Evolutionary conservation across 352 stramenopile genomes (phyloP).

Genomic region (Pythium brachiatum): DNA sequence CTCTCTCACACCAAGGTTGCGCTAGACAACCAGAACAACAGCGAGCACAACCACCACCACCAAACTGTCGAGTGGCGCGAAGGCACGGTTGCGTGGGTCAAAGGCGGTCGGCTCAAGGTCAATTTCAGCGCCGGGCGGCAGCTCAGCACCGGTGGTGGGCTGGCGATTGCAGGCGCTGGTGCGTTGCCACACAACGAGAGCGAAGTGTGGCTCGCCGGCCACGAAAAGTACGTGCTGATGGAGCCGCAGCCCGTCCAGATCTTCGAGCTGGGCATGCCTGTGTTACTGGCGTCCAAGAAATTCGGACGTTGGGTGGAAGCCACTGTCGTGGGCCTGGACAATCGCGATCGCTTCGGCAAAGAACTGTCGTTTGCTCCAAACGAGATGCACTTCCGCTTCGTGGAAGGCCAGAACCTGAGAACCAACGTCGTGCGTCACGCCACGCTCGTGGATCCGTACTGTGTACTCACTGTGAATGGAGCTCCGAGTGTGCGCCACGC

Average conservation of each 20-base stretch:
- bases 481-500: conserved; percentile 31
- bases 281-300: conserved; percentile 48
- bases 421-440: conserved; percentile 30
- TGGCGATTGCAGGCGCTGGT: background rate
- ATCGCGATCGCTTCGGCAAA: conserved; percentile 40
- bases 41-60: background rate
- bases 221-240: conserved; percentile 45
- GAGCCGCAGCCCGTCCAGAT: conserved; percentile 46
- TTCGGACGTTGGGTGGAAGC: conserved; percentile 53
- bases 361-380: conserved; percentile 35
- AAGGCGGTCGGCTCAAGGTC: conserved; percentile 54
- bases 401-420: conserved; percentile 50
- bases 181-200: conserved; percentile 15
- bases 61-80: conserved; percentile 46
- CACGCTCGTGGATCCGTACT: conserved; percentile 49
- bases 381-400: conserved; percentile 52
- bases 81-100: conserved; percentile 56
- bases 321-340: conserved; percentile 38
- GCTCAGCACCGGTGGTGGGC: conserved; percentile 23
- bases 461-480: conserved; percentile 36
- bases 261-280: conserved; percentile 46
- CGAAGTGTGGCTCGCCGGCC: conserved; percentile 45
- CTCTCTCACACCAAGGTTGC: conserved; percentile 5
- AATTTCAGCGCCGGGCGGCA: conserved; percentile 48
- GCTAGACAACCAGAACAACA: conserved; percentile 3